Percentiles rank a stretch among this genome's conserved stretches.
Conservation (phyloP, 257 asterid genomes). For the Scutellaria barbata region DNA sequence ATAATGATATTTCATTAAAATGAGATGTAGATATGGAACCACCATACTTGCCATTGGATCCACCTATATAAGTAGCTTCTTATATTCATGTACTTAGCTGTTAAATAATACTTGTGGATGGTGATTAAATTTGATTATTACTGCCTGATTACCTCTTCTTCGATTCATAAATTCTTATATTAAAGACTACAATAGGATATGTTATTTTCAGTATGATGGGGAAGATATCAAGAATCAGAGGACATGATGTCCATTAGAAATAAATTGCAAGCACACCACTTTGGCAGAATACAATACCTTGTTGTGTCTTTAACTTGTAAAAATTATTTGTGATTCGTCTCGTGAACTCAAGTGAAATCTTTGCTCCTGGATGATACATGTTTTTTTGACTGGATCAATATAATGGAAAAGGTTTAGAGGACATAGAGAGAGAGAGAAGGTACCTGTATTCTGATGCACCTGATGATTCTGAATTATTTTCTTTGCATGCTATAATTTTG, state of each 20-base stretch:
- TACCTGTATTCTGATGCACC: neutral
- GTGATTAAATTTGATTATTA: neutral
- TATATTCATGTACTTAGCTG: neutral
- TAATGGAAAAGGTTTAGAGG: too few relatives aligned
- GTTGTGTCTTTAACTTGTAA: too few relatives aligned
- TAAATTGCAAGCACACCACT: too few relatives aligned
- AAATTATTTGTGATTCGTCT: neutral
- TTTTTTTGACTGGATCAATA: neutral
- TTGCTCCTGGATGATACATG: slow-evolving; percentile 8
- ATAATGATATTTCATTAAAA: neutral
- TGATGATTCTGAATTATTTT: slow-evolving; percentile 6
- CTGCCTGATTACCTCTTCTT: neutral
- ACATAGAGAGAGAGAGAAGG: neutral
- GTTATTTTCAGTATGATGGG: neutral
- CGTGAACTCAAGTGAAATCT: neutral
- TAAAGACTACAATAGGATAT: neutral
- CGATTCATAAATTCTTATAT: neutral
- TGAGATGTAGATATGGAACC: neutral
- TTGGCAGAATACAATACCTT: too few relatives aligned
- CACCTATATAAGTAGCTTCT: neutral
- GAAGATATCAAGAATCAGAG: neutral
- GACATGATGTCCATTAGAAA: slow-evolving; percentile 1
- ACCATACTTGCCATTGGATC: slow-evolving; percentile 10
- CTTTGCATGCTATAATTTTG: slow-evolving; percentile 5
- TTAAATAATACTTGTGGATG: neutral